Percentiles rank a stretch among this genome's conserved stretches.
Evolutionary conservation across 1,139 yeast genomes (phyloP).

Genomic region (Scheffersomyces segobiensis): DNA sequence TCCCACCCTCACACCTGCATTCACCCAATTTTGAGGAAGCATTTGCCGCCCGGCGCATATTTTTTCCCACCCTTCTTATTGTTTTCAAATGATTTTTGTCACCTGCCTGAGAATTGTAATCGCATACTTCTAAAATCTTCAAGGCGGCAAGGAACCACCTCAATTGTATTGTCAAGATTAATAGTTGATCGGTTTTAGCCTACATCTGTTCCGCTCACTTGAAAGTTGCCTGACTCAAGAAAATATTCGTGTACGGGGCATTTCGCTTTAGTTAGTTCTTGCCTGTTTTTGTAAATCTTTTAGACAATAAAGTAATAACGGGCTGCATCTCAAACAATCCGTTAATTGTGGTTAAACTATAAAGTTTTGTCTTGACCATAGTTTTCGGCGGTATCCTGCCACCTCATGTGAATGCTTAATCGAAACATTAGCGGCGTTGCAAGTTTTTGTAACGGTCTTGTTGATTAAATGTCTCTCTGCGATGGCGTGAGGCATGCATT

Average conservation of each 20-base stretch:
- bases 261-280: not conserved
- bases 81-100: not conserved
- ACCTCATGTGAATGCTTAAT: not conserved
- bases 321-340: not conserved
- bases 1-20: not conserved
- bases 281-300: not conserved
- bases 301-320: not conserved
- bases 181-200: not conserved
- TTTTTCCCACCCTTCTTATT: not conserved
- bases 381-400: not conserved
- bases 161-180: not conserved
- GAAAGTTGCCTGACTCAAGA: not conserved
- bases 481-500: not conserved
- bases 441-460: not conserved
- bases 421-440: not conserved
- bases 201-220: not conserved
- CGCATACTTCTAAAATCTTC: not conserved
- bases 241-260: not conserved
- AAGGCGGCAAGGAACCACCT: not conserved
- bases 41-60: not conserved
- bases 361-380: not conserved
- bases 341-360: not conserved
- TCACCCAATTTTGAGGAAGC: not conserved
- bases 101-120: not conserved
- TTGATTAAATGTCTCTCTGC: not conserved